Percentiles rank a stretch among this genome's conserved stretches.
These are phyloP conservation scores for Phytopythium chamaehyphon DNA, from an alignment of 352 stramenopile species.

Conservation along the genomic window DNA sequence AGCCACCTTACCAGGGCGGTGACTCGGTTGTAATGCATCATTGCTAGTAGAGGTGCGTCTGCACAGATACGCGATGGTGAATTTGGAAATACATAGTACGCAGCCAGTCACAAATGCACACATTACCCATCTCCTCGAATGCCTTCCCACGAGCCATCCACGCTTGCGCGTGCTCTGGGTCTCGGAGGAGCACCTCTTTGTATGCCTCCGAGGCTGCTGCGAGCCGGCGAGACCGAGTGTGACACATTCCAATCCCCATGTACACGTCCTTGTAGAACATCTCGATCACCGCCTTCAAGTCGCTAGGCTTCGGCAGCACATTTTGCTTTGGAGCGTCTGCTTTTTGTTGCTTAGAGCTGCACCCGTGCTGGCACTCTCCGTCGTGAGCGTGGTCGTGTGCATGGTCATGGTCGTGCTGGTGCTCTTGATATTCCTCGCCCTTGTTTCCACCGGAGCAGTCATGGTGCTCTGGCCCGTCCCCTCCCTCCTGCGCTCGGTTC, in stretches of 20 bases:
- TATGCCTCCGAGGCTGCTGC: slow-evolving; percentile 52
- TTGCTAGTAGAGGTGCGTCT: slow-evolving; percentile 50
- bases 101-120: no score
- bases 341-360: slow-evolving; percentile 4
- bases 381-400: slow-evolving; percentile 9
- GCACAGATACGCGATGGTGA: neutral
- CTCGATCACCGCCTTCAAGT: slow-evolving; percentile 45
- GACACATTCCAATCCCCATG: slow-evolving; percentile 43
- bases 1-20: slow-evolving; percentile 26
- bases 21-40: slow-evolving; percentile 68
- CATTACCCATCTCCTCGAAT: slow-evolving; percentile 50
- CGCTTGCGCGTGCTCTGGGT: slow-evolving; percentile 36
- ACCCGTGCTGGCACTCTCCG: slow-evolving; percentile 7
- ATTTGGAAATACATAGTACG: no score
- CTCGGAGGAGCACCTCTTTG: slow-evolving; percentile 60
- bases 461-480: neutral
- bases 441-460: slow-evolving; percentile 6
- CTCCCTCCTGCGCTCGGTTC: no score
- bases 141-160: slow-evolving; percentile 49
- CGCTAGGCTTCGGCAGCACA: slow-evolving; percentile 35
- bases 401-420: slow-evolving; percentile 2
- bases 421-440: neutral
- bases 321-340: slow-evolving; percentile 5
- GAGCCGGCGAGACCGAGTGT: slow-evolving; percentile 20
- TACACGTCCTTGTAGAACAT: slow-evolving; percentile 76